Evolutionary conservation across 176 grass and related monocot species (phyloP).

Genomic region (Cenchrus americanus): DNA sequence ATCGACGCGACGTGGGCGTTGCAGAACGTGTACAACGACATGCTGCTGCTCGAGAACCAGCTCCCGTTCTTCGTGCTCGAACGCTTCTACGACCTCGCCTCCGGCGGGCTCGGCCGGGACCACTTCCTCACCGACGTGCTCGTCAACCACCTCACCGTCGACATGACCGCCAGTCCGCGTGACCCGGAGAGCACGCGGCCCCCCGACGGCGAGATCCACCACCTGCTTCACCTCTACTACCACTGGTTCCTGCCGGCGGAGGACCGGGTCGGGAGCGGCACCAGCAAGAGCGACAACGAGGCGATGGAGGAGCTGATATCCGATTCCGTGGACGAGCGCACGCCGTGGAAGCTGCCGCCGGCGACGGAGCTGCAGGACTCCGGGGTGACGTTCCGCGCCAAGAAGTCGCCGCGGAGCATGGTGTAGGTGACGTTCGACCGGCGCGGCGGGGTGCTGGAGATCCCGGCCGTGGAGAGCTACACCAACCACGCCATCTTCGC

Average conservation of each 20-base stretch:
- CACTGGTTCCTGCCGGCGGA: conserved; percentile 64
- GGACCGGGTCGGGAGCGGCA: neutral
- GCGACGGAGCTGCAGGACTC: conserved; percentile 48
- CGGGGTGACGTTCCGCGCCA: conserved; percentile 39
- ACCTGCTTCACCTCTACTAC: conserved; percentile 60
- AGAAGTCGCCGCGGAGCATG: conserved; percentile 45
- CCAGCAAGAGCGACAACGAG: conserved; percentile 4
- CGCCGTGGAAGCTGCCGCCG: conserved; percentile 36
- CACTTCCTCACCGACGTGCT: conserved; percentile 36
- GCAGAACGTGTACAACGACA: conserved; percentile 54
- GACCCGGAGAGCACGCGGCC: neutral
- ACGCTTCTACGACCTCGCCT: conserved; percentile 45
- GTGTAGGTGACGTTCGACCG: conserved; percentile 46
- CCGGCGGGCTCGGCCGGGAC: conserved; percentile 23
- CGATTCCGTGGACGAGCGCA: conserved; percentile 34
- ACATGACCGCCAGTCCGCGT: too few species aligned
- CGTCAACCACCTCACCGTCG: conserved; percentile 50
- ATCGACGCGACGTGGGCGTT: conserved; percentile 39
- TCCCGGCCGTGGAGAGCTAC: conserved; percentile 55
- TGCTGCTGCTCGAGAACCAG: conserved; percentile 60
- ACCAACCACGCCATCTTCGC: conserved; percentile 45
- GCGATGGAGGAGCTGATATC: conserved; percentile 35
- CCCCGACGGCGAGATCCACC: conserved; percentile 45
- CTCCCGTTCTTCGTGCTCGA: conserved; percentile 56
- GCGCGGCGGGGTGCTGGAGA: conserved; percentile 34